Conservation (phyloP, 352 stramenopile genomes). For the Globisporangium cylindrosporum region DNA sequence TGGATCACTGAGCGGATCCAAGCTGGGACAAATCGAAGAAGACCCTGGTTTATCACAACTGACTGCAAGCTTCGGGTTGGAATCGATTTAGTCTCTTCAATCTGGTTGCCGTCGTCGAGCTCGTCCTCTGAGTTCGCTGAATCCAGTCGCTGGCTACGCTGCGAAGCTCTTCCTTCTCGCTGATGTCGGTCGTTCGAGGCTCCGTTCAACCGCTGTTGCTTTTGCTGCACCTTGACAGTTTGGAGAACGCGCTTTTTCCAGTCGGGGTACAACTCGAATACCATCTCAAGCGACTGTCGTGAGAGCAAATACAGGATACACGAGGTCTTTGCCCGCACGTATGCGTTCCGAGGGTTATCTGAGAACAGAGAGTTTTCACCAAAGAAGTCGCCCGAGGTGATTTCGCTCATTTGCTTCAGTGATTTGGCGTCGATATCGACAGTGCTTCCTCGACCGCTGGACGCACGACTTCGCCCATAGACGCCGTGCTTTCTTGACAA, state of each 20-base stretch:
- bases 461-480: neutral
- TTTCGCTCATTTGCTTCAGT: conserved; percentile 35
- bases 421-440: conserved; percentile 2
- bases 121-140: neutral
- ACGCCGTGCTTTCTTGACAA: neutral
- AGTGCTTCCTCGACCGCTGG: neutral
- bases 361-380: conserved; percentile 44
- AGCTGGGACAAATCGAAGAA: neutral
- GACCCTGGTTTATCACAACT: conserved; percentile 4
- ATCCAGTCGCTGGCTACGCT: conserved; percentile 1
- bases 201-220: conserved; percentile 30
- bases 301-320: conserved; percentile 50
- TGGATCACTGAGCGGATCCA: conserved; percentile 15
- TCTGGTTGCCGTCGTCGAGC: neutral
- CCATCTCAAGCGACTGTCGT: conserved; percentile 36
- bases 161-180: neutral
- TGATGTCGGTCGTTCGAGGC: conserved; percentile 10
- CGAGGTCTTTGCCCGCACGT: conserved; percentile 35
- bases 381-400: conserved; percentile 37
- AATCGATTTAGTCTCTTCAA: conserved; percentile 2
- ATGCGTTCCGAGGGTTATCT: conserved; percentile 34
- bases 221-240: conserved; percentile 42
- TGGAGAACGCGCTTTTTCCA: conserved; percentile 56
- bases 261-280: conserved; percentile 45
- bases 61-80: neutral